Conservation (phyloP, 2,329 filamentous ascomycete genomes). For the Boeremia exigua region DNA sequence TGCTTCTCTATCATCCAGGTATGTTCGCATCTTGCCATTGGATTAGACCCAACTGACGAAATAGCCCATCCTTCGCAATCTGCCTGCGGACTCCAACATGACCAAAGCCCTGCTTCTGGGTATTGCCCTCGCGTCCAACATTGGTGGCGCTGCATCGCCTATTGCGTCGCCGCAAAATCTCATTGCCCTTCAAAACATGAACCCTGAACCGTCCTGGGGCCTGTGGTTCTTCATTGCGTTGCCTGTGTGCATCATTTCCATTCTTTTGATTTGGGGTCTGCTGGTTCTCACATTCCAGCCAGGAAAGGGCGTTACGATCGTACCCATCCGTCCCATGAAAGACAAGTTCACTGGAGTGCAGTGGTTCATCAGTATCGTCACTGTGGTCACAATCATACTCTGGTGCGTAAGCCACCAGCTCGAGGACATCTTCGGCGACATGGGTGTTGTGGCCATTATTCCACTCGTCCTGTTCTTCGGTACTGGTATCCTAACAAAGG, state of each 20-base stretch:
- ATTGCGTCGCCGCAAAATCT: conserved; percentile 98
- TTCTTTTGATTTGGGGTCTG: conserved; percentile 87
- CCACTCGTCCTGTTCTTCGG: conserved; percentile 96
- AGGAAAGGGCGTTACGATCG: conserved; percentile 82
- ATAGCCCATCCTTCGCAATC: conserved; percentile 91
- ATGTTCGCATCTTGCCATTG: conserved; percentile 28
- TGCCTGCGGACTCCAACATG: conserved; percentile 89
- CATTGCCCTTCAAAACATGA: conserved; percentile 95
- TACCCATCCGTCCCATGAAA: conserved; percentile 87
- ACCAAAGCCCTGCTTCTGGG: conserved; percentile 94
- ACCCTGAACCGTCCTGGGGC: conserved; percentile 87
- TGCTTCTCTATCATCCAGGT: conserved; percentile 98
- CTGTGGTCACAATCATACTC: conserved; percentile 80
- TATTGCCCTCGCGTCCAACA: conserved; percentile 92
- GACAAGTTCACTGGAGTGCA: conserved; percentile 88
- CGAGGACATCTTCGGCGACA: conserved; percentile 88
- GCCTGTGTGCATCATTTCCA: conserved; percentile 87
- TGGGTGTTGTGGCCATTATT: conserved; percentile 97
- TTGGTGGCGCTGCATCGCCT: conserved; percentile 93
- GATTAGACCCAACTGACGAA: conserved; percentile 9
- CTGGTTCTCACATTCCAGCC: conserved; percentile 86
- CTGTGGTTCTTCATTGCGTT: conserved; percentile 97
- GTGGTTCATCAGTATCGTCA: conserved; percentile 89
- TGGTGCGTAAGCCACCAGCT: conserved; percentile 95
- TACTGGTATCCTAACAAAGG: conserved; percentile 93